Evolutionary conservation across 306 rosid species (phyloP), one percentile per base, ranked within the genome.

Genomic region (Arachis stenosperma): DNA sequence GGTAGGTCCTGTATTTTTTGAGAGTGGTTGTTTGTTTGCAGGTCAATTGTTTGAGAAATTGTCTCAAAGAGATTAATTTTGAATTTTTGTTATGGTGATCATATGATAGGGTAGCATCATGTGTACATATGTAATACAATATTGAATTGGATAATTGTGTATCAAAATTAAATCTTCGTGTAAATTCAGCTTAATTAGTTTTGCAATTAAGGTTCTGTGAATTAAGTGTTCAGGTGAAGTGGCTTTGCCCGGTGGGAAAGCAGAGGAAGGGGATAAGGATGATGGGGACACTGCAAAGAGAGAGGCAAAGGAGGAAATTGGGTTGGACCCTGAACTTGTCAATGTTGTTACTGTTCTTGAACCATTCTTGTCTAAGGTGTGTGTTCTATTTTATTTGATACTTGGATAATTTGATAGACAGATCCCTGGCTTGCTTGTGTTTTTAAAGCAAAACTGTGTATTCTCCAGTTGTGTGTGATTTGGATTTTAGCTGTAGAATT

Each of bases 161-260:
- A 46, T 10, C 51, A 46, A 46, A 44, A 6, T 47, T 11, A 47
- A 47, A 47, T 47, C 52, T 6, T 44, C 55, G 33, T 13, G 8
- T 39, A 9, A 57, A 81, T 83, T 46, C 81, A 81, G 33, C 70
- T 85, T 86, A 37, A 29, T 36, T 30, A 9, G 7, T 68, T n/a
- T 6, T 74, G 37, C 6, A 44, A 55, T 54, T 63, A 46, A 0
- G 75, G 44, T 51, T 48, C 8, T 63, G 57, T 50, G 56, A 70
- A 58, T 75, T 13, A n/a, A 58, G 22, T 40, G 61, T 81, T 75
- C 89, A 94, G 98, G 97, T 74, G 98, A 94, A 79, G 86, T 94
- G 73, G 78, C 98, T 11, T 86, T 94, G 88, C 98, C 98, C 0
- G 98, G 98, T 72, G 98, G 98, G 77, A 94, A 94, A 75, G 86